A percentile compares a stretch with the other conserved stretches of the same genome.
Conservation (phyloP, 2,329 filamentous ascomycete genomes). For the Calonectria ilicicola region DNA sequence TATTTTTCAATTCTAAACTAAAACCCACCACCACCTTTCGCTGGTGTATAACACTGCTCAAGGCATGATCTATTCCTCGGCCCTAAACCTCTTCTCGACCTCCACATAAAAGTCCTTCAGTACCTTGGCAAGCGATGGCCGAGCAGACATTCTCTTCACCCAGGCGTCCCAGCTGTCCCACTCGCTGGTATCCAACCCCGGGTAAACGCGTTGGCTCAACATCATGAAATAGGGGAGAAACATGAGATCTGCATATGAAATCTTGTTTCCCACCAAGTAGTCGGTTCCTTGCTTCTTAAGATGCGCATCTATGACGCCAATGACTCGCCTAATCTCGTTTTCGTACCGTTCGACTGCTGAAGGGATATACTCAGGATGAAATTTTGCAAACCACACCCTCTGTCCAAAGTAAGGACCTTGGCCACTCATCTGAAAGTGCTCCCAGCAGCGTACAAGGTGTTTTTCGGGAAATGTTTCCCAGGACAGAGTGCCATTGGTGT, state of each 20-base stretch:
- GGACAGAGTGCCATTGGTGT: conserved; percentile 27
- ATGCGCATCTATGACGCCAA: conserved; percentile 41
- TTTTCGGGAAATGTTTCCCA: conserved; percentile 26
- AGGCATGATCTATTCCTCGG: neutral
- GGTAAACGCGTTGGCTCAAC: neutral
- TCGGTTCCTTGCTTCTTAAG: conserved; percentile 34
- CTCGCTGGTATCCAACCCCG: neutral
- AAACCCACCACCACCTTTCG: too few relatives aligned
- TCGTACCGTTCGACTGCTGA: conserved; percentile 45
- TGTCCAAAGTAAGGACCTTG: conserved; percentile 49
- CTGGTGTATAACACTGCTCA: too few relatives aligned
- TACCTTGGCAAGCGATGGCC: neutral
- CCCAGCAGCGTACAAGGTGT: conserved; percentile 28
- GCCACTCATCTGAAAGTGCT: conserved; percentile 36
- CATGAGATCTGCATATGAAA: conserved; percentile 43
- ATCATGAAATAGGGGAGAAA: conserved; percentile 32
- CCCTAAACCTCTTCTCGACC: neutral
- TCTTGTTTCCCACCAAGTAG: conserved; percentile 36
- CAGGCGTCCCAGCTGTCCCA: neutral
- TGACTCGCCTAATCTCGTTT: conserved; percentile 44
- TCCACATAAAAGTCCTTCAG: neutral
- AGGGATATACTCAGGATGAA: conserved; percentile 39
- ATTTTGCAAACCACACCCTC: conserved; percentile 35
- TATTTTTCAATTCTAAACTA: too few relatives aligned
- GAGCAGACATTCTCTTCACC: neutral